phyloP scores from a whole-genome alignment of 2,329 filamentous ascomycete genomes.

The Magnaporthiopsis incrustans region DNA sequence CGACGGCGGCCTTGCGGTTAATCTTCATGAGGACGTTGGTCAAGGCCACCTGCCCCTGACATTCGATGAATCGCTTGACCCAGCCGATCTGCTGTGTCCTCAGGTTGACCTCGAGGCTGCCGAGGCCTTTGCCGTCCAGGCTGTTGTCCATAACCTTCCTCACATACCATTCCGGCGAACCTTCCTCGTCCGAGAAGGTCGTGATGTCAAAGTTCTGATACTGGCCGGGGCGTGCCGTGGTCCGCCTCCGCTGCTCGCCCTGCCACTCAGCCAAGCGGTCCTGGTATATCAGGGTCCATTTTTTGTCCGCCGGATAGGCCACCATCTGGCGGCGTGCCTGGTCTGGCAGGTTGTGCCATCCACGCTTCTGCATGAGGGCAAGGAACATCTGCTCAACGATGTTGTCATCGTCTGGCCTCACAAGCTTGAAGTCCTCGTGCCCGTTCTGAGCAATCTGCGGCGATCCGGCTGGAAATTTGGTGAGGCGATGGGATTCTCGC shows the following conservation, averaged over 20 bases:
- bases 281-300: slow-evolving; percentile 95
- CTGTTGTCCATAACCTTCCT: slow-evolving; percentile 94
- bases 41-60: slow-evolving; percentile 91
- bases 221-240: slow-evolving; percentile 64
- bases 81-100: slow-evolving; percentile 95
- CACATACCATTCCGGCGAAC: slow-evolving; percentile 96
- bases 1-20: slow-evolving; percentile 74
- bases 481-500: slow-evolving; percentile 49
- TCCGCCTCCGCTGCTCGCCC: slow-evolving; percentile 82
- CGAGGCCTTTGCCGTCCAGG: slow-evolving; percentile 83
- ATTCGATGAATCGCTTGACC: slow-evolving; percentile 95
- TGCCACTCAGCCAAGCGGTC: slow-evolving; percentile 90
- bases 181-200: slow-evolving; percentile 82
- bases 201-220: slow-evolving; percentile 63
- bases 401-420: slow-evolving; percentile 70
- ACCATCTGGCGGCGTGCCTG: slow-evolving; percentile 93
- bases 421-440: slow-evolving; percentile 51
- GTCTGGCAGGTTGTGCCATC: slow-evolving; percentile 94
- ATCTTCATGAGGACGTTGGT: slow-evolving; percentile 91
- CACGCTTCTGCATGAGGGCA: slow-evolving; percentile 92
- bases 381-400: slow-evolving; percentile 87
- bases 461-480: slow-evolving; percentile 38
- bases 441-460: slow-evolving; percentile 21
- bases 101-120: slow-evolving; percentile 87
- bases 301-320: slow-evolving; percentile 88